Percentiles rank a stretch among this genome's conserved stretches.
phyloP scores from a whole-genome alignment of 2,329 filamentous ascomycete genomes.

The Nectriaceae sp. region DNA sequence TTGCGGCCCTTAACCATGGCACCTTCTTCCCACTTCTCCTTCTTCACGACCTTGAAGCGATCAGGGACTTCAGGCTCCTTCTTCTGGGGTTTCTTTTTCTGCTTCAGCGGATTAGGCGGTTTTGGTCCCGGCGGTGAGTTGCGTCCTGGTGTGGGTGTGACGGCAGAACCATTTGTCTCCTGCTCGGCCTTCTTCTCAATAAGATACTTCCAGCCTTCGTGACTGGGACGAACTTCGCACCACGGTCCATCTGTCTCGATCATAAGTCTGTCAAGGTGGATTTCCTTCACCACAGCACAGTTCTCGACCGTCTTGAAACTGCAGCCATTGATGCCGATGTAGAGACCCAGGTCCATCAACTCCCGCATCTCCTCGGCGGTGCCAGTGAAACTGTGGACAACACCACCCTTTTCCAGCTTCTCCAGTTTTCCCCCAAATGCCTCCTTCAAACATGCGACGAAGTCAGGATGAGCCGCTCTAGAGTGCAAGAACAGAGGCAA shows the following conservation, averaged over 20 bases:
- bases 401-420: conserved; percentile 70
- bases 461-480: conserved; percentile 82
- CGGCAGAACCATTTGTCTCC: conserved; percentile 24
- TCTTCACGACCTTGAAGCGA: conserved; percentile 84
- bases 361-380: conserved; percentile 81
- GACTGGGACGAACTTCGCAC: conserved; percentile 90
- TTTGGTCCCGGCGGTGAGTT: too few relatives aligned
- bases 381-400: conserved; percentile 96
- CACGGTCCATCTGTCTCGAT: conserved; percentile 97
- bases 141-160: conserved; percentile 13
- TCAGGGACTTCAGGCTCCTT: conserved; percentile 68
- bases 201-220: conserved; percentile 78
- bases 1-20: conserved; percentile 94
- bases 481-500: conserved; percentile 92
- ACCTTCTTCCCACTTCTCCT: conserved; percentile 89
- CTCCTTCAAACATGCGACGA: conserved; percentile 68
- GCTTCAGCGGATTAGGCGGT: conserved; percentile 33
- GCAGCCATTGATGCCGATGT: conserved; percentile 96
- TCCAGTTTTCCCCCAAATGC: conserved; percentile 61
- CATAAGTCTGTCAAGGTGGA: conserved; percentile 80
- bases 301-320: conserved; percentile 95
- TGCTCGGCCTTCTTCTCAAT: conserved; percentile 43
- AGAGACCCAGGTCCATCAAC: conserved; percentile 76
- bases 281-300: conserved; percentile 76
- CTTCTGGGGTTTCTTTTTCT: conserved; percentile 54